Base-by-base conservation (phyloP, 495 filamentous ascomycete species). In the Xylaria longipes region DNA sequence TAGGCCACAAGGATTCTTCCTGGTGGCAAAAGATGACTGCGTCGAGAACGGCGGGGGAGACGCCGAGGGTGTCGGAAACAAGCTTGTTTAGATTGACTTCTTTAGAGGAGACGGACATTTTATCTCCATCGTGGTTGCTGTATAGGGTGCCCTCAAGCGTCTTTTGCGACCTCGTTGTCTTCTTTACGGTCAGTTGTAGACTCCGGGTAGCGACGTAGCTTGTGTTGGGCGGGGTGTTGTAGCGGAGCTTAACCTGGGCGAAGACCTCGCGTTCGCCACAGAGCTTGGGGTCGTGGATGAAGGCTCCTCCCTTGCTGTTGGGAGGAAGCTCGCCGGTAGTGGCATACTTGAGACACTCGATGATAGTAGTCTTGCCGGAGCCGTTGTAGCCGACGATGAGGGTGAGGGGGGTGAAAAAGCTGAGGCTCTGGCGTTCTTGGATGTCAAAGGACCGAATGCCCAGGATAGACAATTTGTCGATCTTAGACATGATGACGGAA, bases 21-120 rank as follows among this genome's bases (percentile, higher is more conserved):
- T 99, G 96, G 79, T 99, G 96, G 78, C 96, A 99, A 82, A 99
- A 99, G 73, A 99, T 98, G 77, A 99, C 96, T 58, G 89, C 91
- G 57, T 98, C 94, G 41, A 99, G 87, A 17, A 99, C 88, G 11
- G 96, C 94, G 69, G 91, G 90, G 4, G 94, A 96, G 11, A 98
- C 96, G 41, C 97, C 96, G 6, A 99, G 86, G 73, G 94, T 92
- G 71, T 93, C 88, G 1, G 96, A 93, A 81, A 98, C 89, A 61
- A 95, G 87, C 73, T 89, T 85, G 77, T 98, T 91, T 37, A 99
- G 83, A 69, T 97, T 92, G 2, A 89, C 89, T 17, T 93, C 91
- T 9, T 89, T 87, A 3, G 92, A 92, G 20, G 95, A 97, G 35
- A 96, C 88, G 0, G 90, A 84, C 0, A 85, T 88, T 65, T 91